These are phyloP conservation scores for Endotrypanum monterogeii DNA, from an alignment of 208 protist species.

Conservation along the genomic window DNA sequence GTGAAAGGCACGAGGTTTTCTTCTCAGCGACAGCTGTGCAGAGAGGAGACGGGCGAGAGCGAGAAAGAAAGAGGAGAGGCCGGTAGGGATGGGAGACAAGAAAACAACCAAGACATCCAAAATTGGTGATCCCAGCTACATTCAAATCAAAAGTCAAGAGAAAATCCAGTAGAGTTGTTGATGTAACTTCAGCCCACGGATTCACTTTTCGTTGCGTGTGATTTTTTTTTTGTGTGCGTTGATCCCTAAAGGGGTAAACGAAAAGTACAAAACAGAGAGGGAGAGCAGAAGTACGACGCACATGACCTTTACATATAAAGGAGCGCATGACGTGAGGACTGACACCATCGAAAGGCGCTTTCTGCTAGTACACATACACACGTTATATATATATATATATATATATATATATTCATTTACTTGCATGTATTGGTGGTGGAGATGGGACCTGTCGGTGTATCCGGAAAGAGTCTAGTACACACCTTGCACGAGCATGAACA, in stretches of 20 bases:
- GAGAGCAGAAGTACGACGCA: neutral
- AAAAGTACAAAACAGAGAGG: neutral
- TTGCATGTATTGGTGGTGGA: neutral
- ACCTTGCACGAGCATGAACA: neutral
- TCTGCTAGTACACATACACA: too few species aligned
- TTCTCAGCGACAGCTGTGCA: neutral
- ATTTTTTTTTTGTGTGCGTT: too few species aligned
- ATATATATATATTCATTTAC: neutral
- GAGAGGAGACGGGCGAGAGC: neutral
- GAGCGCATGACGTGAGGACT: neutral
- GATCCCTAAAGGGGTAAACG: neutral
- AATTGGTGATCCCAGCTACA: neutral
- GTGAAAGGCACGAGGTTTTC: neutral
- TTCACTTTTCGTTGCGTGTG: neutral
- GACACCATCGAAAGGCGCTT: neutral
- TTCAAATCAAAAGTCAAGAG: constrained; percentile 7
- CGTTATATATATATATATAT: neutral
- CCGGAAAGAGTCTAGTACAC: neutral
- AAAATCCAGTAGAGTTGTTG: neutral
- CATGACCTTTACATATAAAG: neutral
- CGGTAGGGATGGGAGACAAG: neutral
- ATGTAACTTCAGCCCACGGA: neutral
- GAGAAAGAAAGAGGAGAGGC: neutral
- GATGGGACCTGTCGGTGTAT: neutral
- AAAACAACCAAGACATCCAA: neutral